These are phyloP conservation scores for Chrysosporium queenslandicum DNA, from an alignment of 2,329 filamentous ascomycete species.

Conservation along the genomic window DNA sequence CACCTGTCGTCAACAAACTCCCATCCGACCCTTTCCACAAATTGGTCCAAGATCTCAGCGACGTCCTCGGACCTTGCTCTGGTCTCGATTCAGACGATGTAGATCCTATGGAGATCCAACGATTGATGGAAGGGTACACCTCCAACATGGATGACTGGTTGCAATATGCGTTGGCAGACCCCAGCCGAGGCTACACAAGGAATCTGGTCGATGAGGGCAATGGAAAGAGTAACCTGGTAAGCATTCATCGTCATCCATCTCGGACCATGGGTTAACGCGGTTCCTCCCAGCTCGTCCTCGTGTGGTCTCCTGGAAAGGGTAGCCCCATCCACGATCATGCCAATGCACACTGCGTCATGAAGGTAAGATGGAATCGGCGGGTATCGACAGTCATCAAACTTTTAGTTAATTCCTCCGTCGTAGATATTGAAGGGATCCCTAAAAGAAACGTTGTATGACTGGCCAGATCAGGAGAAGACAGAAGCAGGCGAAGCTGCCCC, in stretches of 20 bases:
- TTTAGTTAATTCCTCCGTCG: conserved; percentile 6
- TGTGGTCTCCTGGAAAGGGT: conserved; percentile 76
- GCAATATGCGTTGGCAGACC: conserved; percentile 63
- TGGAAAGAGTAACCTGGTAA: conserved; percentile 63
- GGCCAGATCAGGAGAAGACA: conserved; percentile 46
- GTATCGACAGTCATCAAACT: not conserved
- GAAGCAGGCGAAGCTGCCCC: conserved; percentile 42
- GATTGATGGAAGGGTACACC: conserved; percentile 63
- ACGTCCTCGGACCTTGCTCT: conserved; percentile 65
- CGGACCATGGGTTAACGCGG: conserved; percentile 5
- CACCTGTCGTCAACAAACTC: conserved; percentile 16
- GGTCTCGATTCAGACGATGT: conserved; percentile 75
- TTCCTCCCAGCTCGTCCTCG: conserved; percentile 61
- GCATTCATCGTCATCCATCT: conserved; percentile 19
- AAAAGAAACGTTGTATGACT: conserved; percentile 71
- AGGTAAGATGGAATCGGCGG: conserved; percentile 30
- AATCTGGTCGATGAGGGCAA: conserved; percentile 88
- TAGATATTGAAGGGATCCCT: conserved; percentile 65
- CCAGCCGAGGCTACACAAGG: conserved; percentile 63
- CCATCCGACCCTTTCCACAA: conserved; percentile 47
- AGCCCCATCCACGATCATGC: conserved; percentile 83
- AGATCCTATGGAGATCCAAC: conserved; percentile 59
- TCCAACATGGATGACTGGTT: conserved; percentile 62
- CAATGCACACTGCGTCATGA: conserved; percentile 89
- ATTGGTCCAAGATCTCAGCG: conserved; percentile 63